Percentiles rank a stretch among this genome's conserved stretches.
Conservation (phyloP, 768 basidiomycete genomes). For the Lactifluus volemus region DNA sequence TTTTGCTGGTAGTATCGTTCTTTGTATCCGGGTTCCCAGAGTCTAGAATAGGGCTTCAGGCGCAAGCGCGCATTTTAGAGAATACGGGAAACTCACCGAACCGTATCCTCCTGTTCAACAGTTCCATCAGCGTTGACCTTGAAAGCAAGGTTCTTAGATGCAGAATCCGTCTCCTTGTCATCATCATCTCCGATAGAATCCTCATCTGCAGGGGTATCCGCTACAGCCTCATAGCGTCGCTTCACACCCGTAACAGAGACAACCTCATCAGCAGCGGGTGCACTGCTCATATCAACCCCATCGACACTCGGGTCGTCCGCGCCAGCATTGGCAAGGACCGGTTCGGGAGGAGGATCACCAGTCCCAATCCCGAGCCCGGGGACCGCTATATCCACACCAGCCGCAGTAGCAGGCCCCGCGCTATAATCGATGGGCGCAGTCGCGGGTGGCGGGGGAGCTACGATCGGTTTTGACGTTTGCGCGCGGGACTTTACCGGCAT, state of each 20-base stretch:
- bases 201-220: conserved; percentile 2
- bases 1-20: conserved; percentile 94
- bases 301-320: neutral
- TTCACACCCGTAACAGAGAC: conserved; percentile 30
- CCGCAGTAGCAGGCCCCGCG: conserved; percentile 14
- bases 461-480: conserved; percentile 20
- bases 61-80: conserved; percentile 3
- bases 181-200: conserved; percentile 25
- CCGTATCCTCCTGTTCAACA: conserved; percentile 88
- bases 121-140: conserved; percentile 88
- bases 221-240: conserved; percentile 34
- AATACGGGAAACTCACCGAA: conserved; percentile 53
- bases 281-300: conserved; percentile 7
- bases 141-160: conserved; percentile 41
- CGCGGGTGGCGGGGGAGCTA: conserved; percentile 10
- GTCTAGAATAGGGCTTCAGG: conserved; percentile 35
- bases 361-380: conserved; percentile 36
- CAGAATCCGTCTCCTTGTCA: conserved; percentile 28
- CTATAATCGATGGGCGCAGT: conserved; percentile 21
- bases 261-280: conserved; percentile 19
- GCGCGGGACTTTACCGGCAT: conserved; percentile 31
- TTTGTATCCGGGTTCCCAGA: conserved; percentile 95
- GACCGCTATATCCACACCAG: conserved; percentile 23
- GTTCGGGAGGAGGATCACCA: conserved; percentile 5
- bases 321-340: neutral